A percentile compares a stretch with the other conserved stretches of the same genome.
Conservation (phyloP, 2,329 filamentous ascomycete genomes). For the Aspergillus uvarum region DNA sequence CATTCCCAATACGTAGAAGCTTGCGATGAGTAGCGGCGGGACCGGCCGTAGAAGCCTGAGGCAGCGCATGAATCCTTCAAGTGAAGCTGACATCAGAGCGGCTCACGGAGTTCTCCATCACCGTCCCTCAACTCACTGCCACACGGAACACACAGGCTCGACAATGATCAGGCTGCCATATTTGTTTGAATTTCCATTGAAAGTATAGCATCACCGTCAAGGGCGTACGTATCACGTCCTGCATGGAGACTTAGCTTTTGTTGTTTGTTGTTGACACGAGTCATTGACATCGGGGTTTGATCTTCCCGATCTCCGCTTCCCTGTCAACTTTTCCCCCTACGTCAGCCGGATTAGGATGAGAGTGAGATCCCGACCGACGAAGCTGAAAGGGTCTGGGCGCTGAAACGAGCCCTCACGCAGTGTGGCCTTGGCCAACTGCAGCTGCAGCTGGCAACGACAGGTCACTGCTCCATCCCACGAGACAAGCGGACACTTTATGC, state of each 20-base stretch:
- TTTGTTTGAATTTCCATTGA: neutral
- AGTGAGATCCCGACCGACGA: neutral
- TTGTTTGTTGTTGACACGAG: too few relatives aligned
- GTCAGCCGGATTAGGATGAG: neutral
- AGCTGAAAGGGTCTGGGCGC: neutral
- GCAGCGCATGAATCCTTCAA: neutral
- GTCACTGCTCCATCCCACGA: neutral
- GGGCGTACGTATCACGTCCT: too few relatives aligned
- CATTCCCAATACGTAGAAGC: neutral
- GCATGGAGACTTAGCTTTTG: too few relatives aligned
- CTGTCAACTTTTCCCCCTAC: neutral
- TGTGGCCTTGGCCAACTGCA: neutral
- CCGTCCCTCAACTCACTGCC: neutral
- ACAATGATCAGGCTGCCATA: neutral
- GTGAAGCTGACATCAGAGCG: neutral
- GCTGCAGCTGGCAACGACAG: neutral
- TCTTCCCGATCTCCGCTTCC: neutral
- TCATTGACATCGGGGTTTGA: neutral
- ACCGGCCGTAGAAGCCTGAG: neutral
- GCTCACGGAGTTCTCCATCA: too few relatives aligned
- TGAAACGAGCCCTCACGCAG: neutral
- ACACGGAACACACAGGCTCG: neutral
- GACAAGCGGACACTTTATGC: neutral
- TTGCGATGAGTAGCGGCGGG: neutral
- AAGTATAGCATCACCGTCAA: neutral